Evolutionary conservation across 1,284 basidiomycete species (phyloP), one percentile per base, ranked within the genome.

Genomic region (Apiotrichum brassicae): DNA sequence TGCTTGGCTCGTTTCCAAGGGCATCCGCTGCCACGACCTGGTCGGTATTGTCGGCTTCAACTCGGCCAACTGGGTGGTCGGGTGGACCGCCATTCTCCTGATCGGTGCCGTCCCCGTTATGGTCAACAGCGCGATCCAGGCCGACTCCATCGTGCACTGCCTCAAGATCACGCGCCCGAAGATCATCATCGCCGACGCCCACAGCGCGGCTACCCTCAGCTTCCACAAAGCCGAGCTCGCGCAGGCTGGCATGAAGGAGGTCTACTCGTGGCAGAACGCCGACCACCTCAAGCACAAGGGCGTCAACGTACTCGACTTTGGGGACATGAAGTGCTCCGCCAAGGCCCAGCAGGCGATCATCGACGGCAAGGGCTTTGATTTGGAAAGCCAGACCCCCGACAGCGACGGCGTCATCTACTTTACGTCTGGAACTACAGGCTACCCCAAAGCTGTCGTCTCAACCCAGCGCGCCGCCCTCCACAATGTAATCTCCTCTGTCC

Each of bases 351-450:
- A 12, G 1, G 49, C 37, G n/a, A 19, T 38, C 4, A 6, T 24
- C n/a, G 35, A 44, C n/a, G 51, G 42, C 20, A 38, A 19, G 7
- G 42, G 42, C 30, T 34, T 28, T 14, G 61, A 55, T 1, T 19
- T 68, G 18, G 53, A 59, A 23, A 37, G 18, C 0, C 46, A 65
- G 4, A 46, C 51, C 20, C 62, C 64, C 13, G 67, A 70, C 41
- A 61, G 59, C 34, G 67, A 68, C 49, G 65, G 54, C 13, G 59
- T 63, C 18, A 62, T 68, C 36, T 70, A 68, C 56, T 70, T 65
- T 49, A 64, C 67, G 13, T 49, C 48, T 4, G 48, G 66, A 2
- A 69, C 66, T 30, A 65, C 66, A 30, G 66, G 66, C 0, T 51
- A 51, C 28, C 64, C 66, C 18, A 68, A 67, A 54, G 66, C 65